phyloP scores from a whole-genome alignment of 257 asterid genomes.

The Ballota nigra region DNA sequence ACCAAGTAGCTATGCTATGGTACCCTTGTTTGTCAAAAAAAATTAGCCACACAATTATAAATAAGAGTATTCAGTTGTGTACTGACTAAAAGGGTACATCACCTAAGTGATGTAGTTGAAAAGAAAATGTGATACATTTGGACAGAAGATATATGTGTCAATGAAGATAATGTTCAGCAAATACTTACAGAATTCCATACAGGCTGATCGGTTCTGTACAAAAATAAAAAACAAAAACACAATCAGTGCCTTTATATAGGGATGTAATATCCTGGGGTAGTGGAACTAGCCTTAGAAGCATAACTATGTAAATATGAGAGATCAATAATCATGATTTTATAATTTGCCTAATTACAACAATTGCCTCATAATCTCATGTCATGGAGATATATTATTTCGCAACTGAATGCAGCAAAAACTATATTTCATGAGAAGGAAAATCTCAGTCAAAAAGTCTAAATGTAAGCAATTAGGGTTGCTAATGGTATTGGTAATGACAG shows the following conservation, averaged over 20 bases:
- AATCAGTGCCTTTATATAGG: conserved; percentile 24
- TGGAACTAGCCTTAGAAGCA: conserved; percentile 2
- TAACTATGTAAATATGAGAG: neutral
- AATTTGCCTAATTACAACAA: too few relatives aligned
- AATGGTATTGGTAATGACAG: neutral
- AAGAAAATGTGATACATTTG: conserved; percentile 8
- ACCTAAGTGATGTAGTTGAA: conserved; percentile 6
- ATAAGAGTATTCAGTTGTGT: conserved; percentile 3
- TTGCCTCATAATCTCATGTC: neutral
- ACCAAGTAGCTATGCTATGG: conserved; percentile 1
- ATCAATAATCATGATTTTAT: neutral
- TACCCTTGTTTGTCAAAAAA: neutral
- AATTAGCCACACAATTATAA: neutral
- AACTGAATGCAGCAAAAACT: neutral
- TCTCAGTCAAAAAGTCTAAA: neutral
- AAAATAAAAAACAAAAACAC: conserved; percentile 26
- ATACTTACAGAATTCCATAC: conserved; percentile 93
- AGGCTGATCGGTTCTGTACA: conserved; percentile 80
- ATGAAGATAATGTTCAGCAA: conserved; percentile 22
- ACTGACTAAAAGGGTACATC: neutral
- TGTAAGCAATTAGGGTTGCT: neutral
- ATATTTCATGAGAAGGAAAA: neutral
- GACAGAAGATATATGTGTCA: conserved; percentile 10
- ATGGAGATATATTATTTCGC: neutral
- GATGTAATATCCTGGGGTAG: conserved; percentile 3